Evolutionary conservation across 176 grass and related monocot species (phyloP).

Genomic region (Dendrocalamus sinicus): DNA sequence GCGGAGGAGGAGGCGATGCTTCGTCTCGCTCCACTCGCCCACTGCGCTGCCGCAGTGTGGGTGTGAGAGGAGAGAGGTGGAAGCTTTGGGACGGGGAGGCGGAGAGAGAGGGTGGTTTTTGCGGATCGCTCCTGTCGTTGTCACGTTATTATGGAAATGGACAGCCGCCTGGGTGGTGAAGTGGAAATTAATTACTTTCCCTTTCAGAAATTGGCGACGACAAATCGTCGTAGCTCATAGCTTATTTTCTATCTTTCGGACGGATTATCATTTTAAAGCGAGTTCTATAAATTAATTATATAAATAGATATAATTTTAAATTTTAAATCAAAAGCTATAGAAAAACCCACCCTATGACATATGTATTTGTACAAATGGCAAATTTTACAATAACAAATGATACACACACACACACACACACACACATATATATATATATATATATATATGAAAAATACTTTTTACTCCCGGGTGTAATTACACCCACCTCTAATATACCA

Average conservation of each 20-base stretch:
- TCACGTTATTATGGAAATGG: constrained; percentile 44
- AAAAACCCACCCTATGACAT: too few species aligned
- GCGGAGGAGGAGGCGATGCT: background rate
- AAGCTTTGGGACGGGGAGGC: background rate
- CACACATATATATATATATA: too few species aligned
- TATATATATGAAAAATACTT: too few species aligned
- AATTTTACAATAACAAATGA: too few species aligned
- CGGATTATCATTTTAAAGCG: too few species aligned
- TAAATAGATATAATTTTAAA: rapidly evolving
- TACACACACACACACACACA: too few species aligned
- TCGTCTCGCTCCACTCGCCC: constrained; percentile 28
- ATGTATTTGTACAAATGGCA: too few species aligned
- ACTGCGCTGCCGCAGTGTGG: constrained; percentile 38
- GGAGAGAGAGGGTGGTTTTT: constrained; percentile 24
- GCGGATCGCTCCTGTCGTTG: constrained; percentile 41
- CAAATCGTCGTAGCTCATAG: background rate
- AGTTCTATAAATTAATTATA: too few species aligned
- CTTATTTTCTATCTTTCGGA: too few species aligned
- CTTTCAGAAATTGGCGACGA: background rate
- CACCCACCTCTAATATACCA: too few species aligned
- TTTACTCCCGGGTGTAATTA: too few species aligned
- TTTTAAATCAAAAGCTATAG: too few species aligned
- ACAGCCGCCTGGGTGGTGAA: constrained; percentile 27
- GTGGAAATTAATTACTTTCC: background rate
- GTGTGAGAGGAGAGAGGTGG: background rate